phyloP scores from a whole-genome alignment of 2,329 filamentous ascomycete species.

The Sodiomyces alkalinus region DNA sequence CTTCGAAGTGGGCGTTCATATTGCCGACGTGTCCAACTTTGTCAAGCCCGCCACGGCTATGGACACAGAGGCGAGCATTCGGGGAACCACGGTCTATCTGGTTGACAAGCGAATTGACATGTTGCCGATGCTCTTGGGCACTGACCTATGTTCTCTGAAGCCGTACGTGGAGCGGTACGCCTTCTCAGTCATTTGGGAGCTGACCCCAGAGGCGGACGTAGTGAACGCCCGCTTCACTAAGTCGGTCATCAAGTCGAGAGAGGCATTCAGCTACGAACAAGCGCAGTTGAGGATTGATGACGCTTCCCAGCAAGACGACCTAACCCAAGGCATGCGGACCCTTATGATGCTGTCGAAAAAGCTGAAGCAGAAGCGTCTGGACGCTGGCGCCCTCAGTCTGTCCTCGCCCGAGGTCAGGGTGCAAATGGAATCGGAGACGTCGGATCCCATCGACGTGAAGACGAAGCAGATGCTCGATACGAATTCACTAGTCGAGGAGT shows the following conservation, averaged over 20 bases:
- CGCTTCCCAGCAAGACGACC: conserved; percentile 67
- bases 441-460: conserved; percentile 90
- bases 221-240: conserved; percentile 84
- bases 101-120: conserved; percentile 99
- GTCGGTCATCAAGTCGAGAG: conserved; percentile 90
- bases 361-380: conserved; percentile 88
- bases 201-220: conserved; percentile 72
- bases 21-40: conserved; percentile 98
- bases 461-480: conserved; percentile 89
- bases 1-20: conserved; percentile 91
- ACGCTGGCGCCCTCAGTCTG: conserved; percentile 84
- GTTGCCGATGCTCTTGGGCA: conserved; percentile 91
- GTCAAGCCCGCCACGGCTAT: conserved; percentile 95
- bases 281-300: conserved; percentile 93
- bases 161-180: conserved; percentile 92
- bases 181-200: conserved; percentile 79
- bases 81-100: conserved; percentile 91
- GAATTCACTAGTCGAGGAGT: conserved; percentile 95
- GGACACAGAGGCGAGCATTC: conserved; percentile 86
- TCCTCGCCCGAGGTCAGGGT: conserved; percentile 97
- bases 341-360: conserved; percentile 83
- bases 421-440: conserved; percentile 87
- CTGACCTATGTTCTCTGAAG: conserved; percentile 90
- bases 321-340: conserved; percentile 79
- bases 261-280: conserved; percentile 96